Percentiles rank a stretch among this genome's conserved stretches.
phyloP scores from a whole-genome alignment of 1,284 basidiomycete species.

The Sporisorium scitamineum region DNA sequence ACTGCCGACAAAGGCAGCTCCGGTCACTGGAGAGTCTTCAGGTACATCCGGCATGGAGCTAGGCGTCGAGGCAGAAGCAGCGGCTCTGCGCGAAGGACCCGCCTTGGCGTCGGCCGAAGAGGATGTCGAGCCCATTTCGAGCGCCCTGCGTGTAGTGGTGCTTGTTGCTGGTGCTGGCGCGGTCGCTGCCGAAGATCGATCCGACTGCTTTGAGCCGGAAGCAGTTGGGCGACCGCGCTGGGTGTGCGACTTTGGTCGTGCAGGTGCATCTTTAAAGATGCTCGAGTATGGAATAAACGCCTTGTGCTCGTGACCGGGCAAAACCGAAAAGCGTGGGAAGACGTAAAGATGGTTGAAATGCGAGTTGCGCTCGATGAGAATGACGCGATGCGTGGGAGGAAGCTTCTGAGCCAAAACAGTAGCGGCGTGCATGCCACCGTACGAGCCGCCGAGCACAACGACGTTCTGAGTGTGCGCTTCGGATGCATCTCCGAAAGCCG shows the following conservation, averaged over 20 bases:
- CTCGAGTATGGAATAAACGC: conserved; percentile 74
- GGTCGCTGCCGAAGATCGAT: not conserved
- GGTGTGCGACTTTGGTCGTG: conserved; percentile 24
- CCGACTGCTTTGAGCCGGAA: conserved; percentile 1
- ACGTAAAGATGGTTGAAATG: conserved; percentile 73
- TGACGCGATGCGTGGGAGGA: conserved; percentile 70
- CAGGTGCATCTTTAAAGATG: conserved; percentile 79
- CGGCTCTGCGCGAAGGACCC: conserved; percentile 21
- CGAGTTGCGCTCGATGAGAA: conserved; percentile 72
- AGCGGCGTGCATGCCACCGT: conserved; percentile 68
- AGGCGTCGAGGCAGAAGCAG: conserved; percentile 26
- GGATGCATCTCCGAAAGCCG: conserved; percentile 17
- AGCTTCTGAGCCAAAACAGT: conserved; percentile 70
- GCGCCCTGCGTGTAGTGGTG: conserved; percentile 23
- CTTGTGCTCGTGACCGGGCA: conserved; percentile 79
- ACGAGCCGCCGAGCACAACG: conserved; percentile 68
- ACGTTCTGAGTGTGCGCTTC: conserved; percentile 63
- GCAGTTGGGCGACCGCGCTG: conserved; percentile 31
- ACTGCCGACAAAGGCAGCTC: not conserved
- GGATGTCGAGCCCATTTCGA: conserved; percentile 51
- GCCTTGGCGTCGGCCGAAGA: conserved; percentile 19
- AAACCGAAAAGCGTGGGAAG: conserved; percentile 76
- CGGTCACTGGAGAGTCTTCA: conserved; percentile 23
- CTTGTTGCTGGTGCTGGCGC: conserved; percentile 1
- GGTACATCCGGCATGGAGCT: conserved; percentile 42